Base-by-base conservation (phyloP, 164 flowering plant species). In the Malania oleifera region DNA sequence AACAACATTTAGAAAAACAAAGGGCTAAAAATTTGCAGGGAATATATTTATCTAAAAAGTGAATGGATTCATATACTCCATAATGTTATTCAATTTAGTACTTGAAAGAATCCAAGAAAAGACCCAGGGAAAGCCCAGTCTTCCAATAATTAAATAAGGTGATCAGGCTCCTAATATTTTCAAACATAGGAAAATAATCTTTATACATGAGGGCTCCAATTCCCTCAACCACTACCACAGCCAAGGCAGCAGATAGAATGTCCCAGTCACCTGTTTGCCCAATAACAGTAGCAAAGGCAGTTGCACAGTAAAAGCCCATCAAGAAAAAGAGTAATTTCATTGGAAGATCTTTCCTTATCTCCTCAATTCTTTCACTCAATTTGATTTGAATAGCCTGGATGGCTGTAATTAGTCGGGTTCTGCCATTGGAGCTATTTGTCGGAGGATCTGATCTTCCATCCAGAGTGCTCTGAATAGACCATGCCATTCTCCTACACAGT, bases 241-340 rank as follows among this genome's bases (percentile, higher is more conserved):
- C 93, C 57, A 93, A 74, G 17, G 82, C 96, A 64, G 98, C 96
- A 67, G 98, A 89, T 0, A 89, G 76, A 47, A 93, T 81, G 71
- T 93, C 98, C 98, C 98, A 93, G 54, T 93, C 98, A 52, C 97
- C 98, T 1, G 97, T 89, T 74, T 92, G 98, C 56, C 98, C 98
- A 46, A 92, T 92, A 19, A 89, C 91, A 18, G 98, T 92, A 14
- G 98, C 82, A 69, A 87, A 92, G 19, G 96, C 98, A 34, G 98
- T 89, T 29, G 98, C 96, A 71, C 91, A 84, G 58, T 92, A 92
- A 59, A 93, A 84, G 0, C 98, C 98, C 44, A 75, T 83, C 75
- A 93, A 83, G 82, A 93, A 86, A 59, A 82, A 89, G 24, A 93
- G 78, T 51, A 93, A 41, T 57, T 93, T 93, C 75, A 75, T 57